phyloP scores from a whole-genome alignment of 2,329 filamentous ascomycete species.

The Capronia coronata region DNA sequence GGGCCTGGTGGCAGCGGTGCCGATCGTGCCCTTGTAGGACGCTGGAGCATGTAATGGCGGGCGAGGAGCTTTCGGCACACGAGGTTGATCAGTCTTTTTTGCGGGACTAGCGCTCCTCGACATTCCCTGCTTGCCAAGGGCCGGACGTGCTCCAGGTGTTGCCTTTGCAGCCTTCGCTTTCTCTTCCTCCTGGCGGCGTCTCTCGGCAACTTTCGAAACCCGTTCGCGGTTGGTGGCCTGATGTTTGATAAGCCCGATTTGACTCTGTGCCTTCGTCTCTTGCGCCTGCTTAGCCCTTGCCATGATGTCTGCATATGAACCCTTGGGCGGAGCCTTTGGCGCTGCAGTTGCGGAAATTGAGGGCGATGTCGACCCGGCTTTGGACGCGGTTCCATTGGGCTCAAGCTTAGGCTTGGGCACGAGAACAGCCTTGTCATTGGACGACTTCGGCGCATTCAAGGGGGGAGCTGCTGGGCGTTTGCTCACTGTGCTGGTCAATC shows the following conservation, averaged over 20 bases:
- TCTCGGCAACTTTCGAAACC: constrained; percentile 48
- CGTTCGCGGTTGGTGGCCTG: constrained; percentile 50
- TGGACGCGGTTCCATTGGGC: constrained; percentile 4
- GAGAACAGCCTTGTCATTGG: constrained; percentile 8
- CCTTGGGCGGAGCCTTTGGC: constrained; percentile 40
- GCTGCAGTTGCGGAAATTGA: constrained; percentile 12
- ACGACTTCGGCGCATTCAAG: constrained; percentile 16
- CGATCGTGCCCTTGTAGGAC: constrained; percentile 40
- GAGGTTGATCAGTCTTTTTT: constrained; percentile 32
- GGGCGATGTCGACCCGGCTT: constrained; percentile 11
- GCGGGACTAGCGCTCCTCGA: constrained; percentile 25
- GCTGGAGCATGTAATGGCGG: constrained; percentile 25
- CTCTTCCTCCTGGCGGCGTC: constrained; percentile 40
- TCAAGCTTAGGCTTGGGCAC: constrained; percentile 13
- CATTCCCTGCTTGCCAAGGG: constrained; percentile 14
- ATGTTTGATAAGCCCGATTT: constrained; percentile 51
- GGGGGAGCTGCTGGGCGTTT: constrained; percentile 19
- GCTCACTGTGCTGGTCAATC: constrained; percentile 11
- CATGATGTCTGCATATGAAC: constrained; percentile 55
- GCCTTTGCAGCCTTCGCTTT: constrained; percentile 37
- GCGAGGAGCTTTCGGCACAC: constrained; percentile 16
- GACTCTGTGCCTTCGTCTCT: constrained; percentile 34
- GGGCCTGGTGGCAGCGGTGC: constrained; percentile 32
- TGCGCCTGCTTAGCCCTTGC: constrained; percentile 50
- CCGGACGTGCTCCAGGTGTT: constrained; percentile 31